Percentiles rank a stretch among this genome's conserved stretches.
Evolutionary conservation across 1,284 basidiomycete species (phyloP).

Genomic region (Dichomitus squalens): DNA sequence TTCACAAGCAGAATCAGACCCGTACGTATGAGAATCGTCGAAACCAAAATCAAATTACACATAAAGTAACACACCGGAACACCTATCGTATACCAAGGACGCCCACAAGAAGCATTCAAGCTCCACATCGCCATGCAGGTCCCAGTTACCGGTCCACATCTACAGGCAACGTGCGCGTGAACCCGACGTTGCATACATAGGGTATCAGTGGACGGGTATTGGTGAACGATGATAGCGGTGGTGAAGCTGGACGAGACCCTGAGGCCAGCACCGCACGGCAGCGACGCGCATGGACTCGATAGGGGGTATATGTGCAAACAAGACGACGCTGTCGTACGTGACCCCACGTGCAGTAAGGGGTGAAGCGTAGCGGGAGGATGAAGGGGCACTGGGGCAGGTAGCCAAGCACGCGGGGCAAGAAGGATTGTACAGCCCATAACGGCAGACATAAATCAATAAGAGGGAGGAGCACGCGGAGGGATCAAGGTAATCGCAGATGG

Average conservation of each 20-base stretch:
- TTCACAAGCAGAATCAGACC: too few relatives aligned
- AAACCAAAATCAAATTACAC: too few relatives aligned
- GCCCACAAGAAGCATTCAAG: too few relatives aligned
- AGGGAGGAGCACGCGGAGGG: neutral
- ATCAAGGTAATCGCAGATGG: neutral
- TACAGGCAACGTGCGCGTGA: too few relatives aligned
- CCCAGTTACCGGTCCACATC: too few relatives aligned
- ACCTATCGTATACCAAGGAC: too few relatives aligned
- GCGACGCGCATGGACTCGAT: neutral
- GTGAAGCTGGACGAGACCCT: neutral
- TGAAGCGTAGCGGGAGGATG: neutral
- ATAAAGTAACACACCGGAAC: too few relatives aligned
- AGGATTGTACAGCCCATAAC: neutral
- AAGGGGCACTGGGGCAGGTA: neutral
- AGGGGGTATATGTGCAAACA: neutral
- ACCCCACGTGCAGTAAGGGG: neutral
- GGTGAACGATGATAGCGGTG: too few relatives aligned
- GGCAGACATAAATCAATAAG: neutral
- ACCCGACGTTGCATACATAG: too few relatives aligned
- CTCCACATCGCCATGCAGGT: too few relatives aligned
- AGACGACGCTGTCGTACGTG: conserved; percentile 9
- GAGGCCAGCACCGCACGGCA: conserved; percentile 22
- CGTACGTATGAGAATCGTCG: too few relatives aligned
- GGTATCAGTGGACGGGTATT: neutral
- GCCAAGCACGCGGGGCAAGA: neutral